Conservation (phyloP, 2,329 filamentous ascomycete genomes). For the Exophiala mesophila region DNA sequence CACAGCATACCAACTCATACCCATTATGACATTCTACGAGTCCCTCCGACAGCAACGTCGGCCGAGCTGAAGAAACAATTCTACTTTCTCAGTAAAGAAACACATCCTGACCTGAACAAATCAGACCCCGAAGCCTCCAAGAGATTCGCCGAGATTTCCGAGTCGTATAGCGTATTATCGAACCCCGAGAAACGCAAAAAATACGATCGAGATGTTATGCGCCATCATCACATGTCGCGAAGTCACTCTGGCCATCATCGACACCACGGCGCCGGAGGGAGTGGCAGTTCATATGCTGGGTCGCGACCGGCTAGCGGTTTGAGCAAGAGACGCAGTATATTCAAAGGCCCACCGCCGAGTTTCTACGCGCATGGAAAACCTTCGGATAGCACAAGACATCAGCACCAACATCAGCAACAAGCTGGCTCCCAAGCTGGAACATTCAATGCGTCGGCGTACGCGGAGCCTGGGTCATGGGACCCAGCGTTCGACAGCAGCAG, state of each 20-base stretch:
- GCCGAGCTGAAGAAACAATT: slow-evolving; percentile 88
- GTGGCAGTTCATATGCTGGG: slow-evolving; percentile 30
- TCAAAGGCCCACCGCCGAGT: slow-evolving; percentile 79
- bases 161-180: slow-evolving; percentile 75
- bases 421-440: slow-evolving; percentile 13
- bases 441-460: slow-evolving; percentile 21
- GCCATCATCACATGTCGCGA: slow-evolving; percentile 30
- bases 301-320: slow-evolving; percentile 71
- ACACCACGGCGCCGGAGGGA: slow-evolving; percentile 30
- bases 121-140: slow-evolving; percentile 64
- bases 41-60: slow-evolving; percentile 64
- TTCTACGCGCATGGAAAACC: slow-evolving; percentile 70
- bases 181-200: slow-evolving; percentile 66
- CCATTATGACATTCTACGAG: slow-evolving; percentile 76
- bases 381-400: slow-evolving; percentile 61
- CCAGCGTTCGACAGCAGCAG: slow-evolving; percentile 66
- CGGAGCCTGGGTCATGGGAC: slow-evolving; percentile 31
- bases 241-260: slow-evolving; percentile 27
- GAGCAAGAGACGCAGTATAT: slow-evolving; percentile 67
- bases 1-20: slow-evolving; percentile 39
- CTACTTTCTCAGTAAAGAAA: slow-evolving; percentile 82
- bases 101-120: slow-evolving; percentile 90
- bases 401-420: slow-evolving; percentile 21
- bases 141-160: slow-evolving; percentile 76
- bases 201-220: slow-evolving; percentile 65